Evolutionary conservation across 2,329 filamentous ascomycete species (phyloP).

Genomic region (Chaetomiaceae sp.): DNA sequence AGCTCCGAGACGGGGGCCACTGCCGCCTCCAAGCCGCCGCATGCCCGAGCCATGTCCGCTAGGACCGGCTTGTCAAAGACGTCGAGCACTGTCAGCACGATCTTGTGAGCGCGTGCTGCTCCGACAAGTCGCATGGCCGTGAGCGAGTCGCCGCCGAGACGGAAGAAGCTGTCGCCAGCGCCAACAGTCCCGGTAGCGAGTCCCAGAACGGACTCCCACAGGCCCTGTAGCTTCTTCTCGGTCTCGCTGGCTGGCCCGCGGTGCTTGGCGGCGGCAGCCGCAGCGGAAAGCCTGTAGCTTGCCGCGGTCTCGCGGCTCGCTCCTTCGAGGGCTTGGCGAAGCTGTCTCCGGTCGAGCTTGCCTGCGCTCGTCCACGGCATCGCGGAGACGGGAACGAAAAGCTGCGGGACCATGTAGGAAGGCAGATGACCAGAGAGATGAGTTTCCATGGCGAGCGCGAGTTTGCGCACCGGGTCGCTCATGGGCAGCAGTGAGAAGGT

Average conservation of each 20-base stretch:
- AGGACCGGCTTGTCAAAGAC: constrained; percentile 24
- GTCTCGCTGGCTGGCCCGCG: constrained; percentile 19
- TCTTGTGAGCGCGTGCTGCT: constrained; percentile 24
- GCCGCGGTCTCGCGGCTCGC: constrained; percentile 6
- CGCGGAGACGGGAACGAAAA: constrained; percentile 24
- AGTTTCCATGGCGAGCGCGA: constrained; percentile 16
- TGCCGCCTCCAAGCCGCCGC: not conserved
- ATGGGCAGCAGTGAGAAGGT: constrained; percentile 17
- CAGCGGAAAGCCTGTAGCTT: constrained; percentile 16
- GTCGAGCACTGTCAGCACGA: constrained; percentile 22
- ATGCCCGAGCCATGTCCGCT: constrained; percentile 20
- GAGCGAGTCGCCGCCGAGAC: constrained; percentile 34
- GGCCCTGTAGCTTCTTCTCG: constrained; percentile 19
- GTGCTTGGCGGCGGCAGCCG: constrained; percentile 6
- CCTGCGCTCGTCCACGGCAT: constrained; percentile 27
- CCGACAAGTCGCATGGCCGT: constrained; percentile 44
- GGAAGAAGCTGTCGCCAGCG: constrained; percentile 33
- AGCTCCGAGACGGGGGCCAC: not conserved
- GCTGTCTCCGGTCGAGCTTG: constrained; percentile 25
- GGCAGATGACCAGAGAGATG: constrained; percentile 16
- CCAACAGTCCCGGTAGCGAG: constrained; percentile 14
- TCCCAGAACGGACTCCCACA: constrained; percentile 23
- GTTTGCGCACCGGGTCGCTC: constrained; percentile 8
- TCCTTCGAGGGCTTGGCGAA: constrained; percentile 21
- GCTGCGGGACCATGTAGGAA: constrained; percentile 27